These are phyloP conservation scores for Lactarius sp. DNA, from an alignment of 768 basidiomycete genomes.

Conservation along the genomic window DNA sequence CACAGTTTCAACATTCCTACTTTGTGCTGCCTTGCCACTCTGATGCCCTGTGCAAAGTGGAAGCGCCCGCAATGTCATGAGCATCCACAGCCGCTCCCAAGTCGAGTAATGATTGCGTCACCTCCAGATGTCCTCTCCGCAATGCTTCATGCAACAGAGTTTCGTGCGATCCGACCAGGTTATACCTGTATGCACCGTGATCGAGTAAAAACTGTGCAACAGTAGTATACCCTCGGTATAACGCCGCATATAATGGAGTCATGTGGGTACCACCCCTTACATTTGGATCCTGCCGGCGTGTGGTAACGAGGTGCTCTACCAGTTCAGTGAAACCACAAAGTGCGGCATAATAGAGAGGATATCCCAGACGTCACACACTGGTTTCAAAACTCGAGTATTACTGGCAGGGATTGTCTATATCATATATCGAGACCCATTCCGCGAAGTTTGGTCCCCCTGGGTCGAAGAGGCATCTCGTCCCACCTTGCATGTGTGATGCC, in stretches of 20 bases:
- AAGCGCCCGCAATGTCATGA: neutral
- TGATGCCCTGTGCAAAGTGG: neutral
- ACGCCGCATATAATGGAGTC: neutral
- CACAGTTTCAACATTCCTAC: neutral
- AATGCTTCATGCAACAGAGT: neutral
- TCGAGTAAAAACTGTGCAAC: neutral
- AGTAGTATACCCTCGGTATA: neutral
- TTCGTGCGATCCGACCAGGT: neutral
- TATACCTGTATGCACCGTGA: neutral
- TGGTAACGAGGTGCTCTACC: neutral
- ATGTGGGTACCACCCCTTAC: neutral
- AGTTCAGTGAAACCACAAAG: neutral
- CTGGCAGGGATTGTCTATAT: neutral
- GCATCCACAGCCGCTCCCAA: neutral
- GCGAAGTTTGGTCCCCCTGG: neutral
- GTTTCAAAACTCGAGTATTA: neutral
- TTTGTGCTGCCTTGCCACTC: neutral
- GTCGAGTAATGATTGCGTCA: neutral
- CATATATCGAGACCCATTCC: neutral
- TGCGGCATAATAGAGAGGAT: neutral
- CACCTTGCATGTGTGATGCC: neutral
- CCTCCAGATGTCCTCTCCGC: neutral
- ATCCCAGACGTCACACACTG: neutral
- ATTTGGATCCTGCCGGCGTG: neutral
- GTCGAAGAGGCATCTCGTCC: conserved; percentile 2